Base-by-base conservation (phyloP, 306 rosid species). In the Glycine tomentella region DNA sequence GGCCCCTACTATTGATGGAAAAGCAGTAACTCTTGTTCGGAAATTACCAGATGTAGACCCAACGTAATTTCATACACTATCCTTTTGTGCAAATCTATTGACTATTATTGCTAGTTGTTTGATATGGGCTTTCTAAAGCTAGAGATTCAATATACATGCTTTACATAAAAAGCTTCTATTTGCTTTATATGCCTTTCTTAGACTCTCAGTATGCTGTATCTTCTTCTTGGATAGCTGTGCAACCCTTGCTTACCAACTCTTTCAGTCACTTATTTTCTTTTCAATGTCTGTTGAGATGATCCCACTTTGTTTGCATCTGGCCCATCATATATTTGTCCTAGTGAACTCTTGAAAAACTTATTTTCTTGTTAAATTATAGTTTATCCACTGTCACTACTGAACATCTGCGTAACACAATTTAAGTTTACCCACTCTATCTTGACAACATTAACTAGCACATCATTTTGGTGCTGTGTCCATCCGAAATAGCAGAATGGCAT, bases 21-120 rank as follows among this genome's bases (percentile, higher is more conserved):
- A 88, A 74, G 90, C 89, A 71, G 99, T 86, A 70, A 91, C 97
- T 50, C 93, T 95, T 61, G 92, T 95, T 72, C 92, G 97, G 76
- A 92, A 89, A 82, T 53, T 95, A 82, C 95, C 95, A 64, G 64
- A 74, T 49, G 87, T 86, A 67, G 90, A 90, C 31, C 92, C 91
- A 61, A 83, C 74, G 99, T 95, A 88, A 83, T 70, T 46, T 62
- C 82, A 57, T 25, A 58, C 10, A 55, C 71, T 69, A 38, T 45
- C 56, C 53, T 31, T 52, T 82, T 75, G 77, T 70, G 72, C 44
- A 62, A 4, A 61, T 51, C 15, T 61, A 78, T 82, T 84, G 80
- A 36, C 40, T 76, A n/a, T 9, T 49, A 49, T 38, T 62, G 74
- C 73, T 63, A 76, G 15, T 58, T 72, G 73, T 65, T 70, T 80